phyloP scores from a whole-genome alignment of 352 stramenopile species.

The Globisporangium barbulae region DNA sequence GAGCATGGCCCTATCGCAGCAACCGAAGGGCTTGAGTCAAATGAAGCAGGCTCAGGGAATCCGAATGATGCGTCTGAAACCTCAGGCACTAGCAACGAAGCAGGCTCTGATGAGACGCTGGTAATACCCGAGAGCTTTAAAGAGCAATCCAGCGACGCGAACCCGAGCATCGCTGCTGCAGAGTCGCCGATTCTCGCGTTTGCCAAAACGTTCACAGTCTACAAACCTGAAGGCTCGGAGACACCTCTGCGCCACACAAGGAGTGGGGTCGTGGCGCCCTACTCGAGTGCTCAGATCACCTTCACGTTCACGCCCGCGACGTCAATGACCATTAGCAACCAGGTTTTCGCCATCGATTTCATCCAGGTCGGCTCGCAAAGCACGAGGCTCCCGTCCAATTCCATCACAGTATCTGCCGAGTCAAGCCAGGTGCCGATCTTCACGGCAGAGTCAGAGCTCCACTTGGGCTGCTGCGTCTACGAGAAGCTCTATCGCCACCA shows the following conservation, averaged over 20 bases:
- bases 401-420: slow-evolving; percentile 24
- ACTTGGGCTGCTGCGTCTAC: slow-evolving; percentile 85
- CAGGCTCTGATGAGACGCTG: not conserved
- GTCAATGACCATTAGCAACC: slow-evolving; percentile 31
- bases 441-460: slow-evolving; percentile 30
- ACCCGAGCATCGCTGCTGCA: slow-evolving; percentile 19
- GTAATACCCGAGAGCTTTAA: not conserved
- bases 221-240: slow-evolving; percentile 38
- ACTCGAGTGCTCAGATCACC: slow-evolving; percentile 36
- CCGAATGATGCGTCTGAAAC: slow-evolving; percentile 7
- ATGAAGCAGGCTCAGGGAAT: not conserved
- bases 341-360: slow-evolving; percentile 41
- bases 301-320: slow-evolving; percentile 62
- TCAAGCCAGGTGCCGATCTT: slow-evolving; percentile 48
- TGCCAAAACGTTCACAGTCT: slow-evolving; percentile 27
- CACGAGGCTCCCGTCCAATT: slow-evolving; percentile 13
- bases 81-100: not conserved
- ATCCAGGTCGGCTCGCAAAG: slow-evolving; percentile 3
- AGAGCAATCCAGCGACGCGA: no score
- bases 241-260: slow-evolving; percentile 37
- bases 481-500: slow-evolving; percentile 86
- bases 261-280: slow-evolving; percentile 43
- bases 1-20: not conserved
- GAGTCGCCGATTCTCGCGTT: slow-evolving; percentile 33
- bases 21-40: no score